phyloP scores from a whole-genome alignment of 495 filamentous ascomycete species.

The Hypoxylon cercidicola region DNA sequence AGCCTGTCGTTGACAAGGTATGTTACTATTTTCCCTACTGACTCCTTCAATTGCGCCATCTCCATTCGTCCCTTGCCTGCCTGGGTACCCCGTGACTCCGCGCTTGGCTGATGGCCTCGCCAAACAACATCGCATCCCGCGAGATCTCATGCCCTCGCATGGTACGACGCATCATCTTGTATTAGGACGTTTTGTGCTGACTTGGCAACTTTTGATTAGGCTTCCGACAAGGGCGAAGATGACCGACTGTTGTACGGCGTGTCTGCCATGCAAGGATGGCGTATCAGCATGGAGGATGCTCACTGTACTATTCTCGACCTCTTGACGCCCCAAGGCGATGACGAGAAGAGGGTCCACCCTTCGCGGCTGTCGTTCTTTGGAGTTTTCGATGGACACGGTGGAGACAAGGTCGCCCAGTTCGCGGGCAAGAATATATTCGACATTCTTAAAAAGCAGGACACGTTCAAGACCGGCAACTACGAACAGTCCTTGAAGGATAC shows the following conservation, averaged over 20 bases:
- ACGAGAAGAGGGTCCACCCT: constrained; percentile 68
- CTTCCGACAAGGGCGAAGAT: constrained; percentile 90
- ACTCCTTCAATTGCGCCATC: constrained; percentile 34
- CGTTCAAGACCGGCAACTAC: constrained; percentile 89
- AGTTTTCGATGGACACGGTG: constrained; percentile 97
- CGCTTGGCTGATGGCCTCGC: constrained; percentile 39
- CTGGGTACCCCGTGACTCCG: constrained; percentile 33
- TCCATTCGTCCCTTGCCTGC: constrained; percentile 8
- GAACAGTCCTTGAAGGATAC: constrained; percentile 97
- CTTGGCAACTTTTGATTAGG: constrained; percentile 59
- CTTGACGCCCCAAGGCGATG: constrained; percentile 66
- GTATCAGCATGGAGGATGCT: constrained; percentile 99
- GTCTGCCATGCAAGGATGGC: constrained; percentile 99
- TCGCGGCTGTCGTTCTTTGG: constrained; percentile 94
- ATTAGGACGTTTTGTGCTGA: constrained; percentile 12
- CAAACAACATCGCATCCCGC: constrained; percentile 32
- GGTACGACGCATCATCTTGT: constrained; percentile 27
- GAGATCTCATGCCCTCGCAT: constrained; percentile 22
- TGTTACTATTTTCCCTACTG: constrained; percentile 45
- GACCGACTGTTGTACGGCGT: constrained; percentile 91
- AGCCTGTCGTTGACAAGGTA: constrained; percentile 99
- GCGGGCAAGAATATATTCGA: constrained; percentile 92
- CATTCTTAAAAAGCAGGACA: constrained; percentile 92
- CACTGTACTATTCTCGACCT: constrained; percentile 91
- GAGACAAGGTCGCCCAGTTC: constrained; percentile 94